phyloP scores from a whole-genome alignment of 2,329 filamentous ascomycete species.

The Botryosphaeria dothidea region DNA sequence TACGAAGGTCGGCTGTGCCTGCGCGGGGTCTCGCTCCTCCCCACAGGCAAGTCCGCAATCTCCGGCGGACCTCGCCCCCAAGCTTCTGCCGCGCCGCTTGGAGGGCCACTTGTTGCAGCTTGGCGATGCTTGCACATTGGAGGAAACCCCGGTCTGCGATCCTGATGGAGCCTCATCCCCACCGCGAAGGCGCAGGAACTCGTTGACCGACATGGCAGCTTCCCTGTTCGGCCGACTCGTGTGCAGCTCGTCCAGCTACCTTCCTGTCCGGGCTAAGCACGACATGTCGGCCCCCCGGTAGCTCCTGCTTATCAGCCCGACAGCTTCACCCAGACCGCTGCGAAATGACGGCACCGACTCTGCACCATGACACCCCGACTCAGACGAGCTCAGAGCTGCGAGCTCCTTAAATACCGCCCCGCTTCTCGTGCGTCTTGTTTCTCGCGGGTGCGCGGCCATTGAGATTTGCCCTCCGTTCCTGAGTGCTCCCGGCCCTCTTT shows the following conservation, averaged over 20 bases:
- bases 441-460: neutral
- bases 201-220: neutral
- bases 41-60: neutral
- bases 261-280: neutral
- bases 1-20: no score
- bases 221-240: neutral
- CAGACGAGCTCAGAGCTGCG: neutral
- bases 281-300: neutral
- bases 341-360: constrained; percentile 6
- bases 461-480: neutral
- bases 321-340: neutral
- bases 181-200: neutral
- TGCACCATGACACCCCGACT: neutral
- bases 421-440: neutral
- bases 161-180: neutral
- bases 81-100: neutral
- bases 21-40: no score
- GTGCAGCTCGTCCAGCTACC: neutral
- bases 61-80: neutral
- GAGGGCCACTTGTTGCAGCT: neutral
- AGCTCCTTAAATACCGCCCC: neutral
- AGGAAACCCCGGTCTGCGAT: neutral
- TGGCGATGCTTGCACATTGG: constrained; percentile 9
- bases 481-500: neutral
- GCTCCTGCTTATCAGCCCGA: neutral